Conservation (phyloP, 305 asterid species). For the Solanum hybrid region DNA sequence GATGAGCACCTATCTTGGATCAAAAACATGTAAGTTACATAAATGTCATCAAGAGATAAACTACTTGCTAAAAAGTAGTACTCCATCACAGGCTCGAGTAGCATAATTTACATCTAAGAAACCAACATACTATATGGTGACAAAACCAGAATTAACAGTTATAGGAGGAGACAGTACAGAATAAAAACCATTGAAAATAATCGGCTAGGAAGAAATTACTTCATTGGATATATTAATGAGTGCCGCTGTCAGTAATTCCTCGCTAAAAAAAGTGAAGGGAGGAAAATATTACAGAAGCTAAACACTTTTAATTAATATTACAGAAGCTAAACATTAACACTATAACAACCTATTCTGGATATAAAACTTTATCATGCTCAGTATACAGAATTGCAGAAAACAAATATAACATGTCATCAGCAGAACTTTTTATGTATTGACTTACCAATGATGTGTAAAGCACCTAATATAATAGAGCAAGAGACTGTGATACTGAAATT, state of each 20-base stretch:
- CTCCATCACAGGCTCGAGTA: background rate
- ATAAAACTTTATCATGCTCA: background rate
- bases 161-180: background rate
- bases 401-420: background rate
- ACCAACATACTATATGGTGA: background rate
- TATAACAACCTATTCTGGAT: background rate
- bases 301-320: background rate
- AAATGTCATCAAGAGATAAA: background rate
- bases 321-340: background rate
- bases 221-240: background rate
- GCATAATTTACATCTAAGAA: background rate
- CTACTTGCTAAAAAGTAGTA: background rate
- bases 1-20: slow-evolving; percentile 75
- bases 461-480: background rate
- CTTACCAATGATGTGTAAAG: background rate
- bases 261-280: background rate
- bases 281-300: background rate
- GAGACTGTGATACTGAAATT: background rate
- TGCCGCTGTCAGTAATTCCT: background rate
- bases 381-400: background rate
- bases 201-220: background rate
- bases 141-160: background rate
- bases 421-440: background rate
- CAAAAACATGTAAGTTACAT: slow-evolving; percentile 13
- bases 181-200: background rate